Evolutionary conservation across 2,329 filamentous ascomycete species (phyloP).

Genomic region (Teratosphaeria epicoccoides): DNA sequence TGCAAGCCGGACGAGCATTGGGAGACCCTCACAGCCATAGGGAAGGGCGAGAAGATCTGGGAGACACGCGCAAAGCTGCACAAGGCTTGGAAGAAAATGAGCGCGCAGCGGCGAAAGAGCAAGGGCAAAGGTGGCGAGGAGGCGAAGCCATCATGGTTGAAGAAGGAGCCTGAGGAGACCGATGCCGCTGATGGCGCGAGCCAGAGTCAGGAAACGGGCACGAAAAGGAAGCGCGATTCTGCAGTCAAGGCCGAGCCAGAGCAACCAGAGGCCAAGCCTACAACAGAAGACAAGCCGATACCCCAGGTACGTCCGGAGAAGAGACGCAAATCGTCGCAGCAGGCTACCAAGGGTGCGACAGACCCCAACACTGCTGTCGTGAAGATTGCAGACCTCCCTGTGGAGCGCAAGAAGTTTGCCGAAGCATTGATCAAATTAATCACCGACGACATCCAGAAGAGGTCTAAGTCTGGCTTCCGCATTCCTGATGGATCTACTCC

Average conservation of each 20-base stretch:
- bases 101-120: conserved; percentile 50
- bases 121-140: conserved; percentile 24
- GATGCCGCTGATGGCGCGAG: not conserved
- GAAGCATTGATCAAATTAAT: conserved; percentile 62
- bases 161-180: conserved; percentile 16
- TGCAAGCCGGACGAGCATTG: conserved; percentile 78
- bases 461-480: conserved; percentile 55
- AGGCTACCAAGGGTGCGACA: conserved; percentile 5
- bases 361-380: conserved; percentile 26
- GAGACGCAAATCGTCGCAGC: conserved; percentile 26
- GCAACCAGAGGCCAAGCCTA: conserved; percentile 6
- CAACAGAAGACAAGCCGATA: not conserved
- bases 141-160: conserved; percentile 22
- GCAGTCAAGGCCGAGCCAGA: conserved; percentile 11
- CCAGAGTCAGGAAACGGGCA: conserved; percentile 12
- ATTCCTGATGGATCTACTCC: conserved; percentile 54
- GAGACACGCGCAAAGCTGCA: conserved; percentile 36
- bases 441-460: conserved; percentile 51
- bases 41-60: conserved; percentile 77
- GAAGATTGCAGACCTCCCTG: conserved; percentile 43
- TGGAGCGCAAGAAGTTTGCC: conserved; percentile 58
- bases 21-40: conserved; percentile 66
- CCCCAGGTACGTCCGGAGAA: conserved; percentile 22
- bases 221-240: conserved; percentile 25
- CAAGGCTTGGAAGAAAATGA: conserved; percentile 49